A percentile compares a stretch with the other conserved stretches of the same genome.
Conservation (phyloP, 2,329 filamentous ascomycete species). For the Neonectria magnoliae region DNA sequence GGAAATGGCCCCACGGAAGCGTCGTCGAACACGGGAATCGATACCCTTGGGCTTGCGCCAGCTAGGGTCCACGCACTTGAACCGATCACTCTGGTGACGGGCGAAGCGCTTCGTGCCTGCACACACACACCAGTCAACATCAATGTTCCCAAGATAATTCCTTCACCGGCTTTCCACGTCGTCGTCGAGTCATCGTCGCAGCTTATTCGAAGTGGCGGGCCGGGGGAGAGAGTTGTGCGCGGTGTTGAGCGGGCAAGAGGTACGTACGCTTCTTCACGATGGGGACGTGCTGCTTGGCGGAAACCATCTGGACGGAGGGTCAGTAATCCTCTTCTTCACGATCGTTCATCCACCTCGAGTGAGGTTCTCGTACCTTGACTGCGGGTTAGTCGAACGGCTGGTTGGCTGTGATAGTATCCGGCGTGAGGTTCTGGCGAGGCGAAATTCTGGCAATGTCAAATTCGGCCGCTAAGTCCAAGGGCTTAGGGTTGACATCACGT, state of each 20-base stretch:
- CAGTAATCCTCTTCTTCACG: conserved; percentile 39
- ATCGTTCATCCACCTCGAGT: conserved; percentile 22
- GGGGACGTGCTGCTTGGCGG: conserved; percentile 98
- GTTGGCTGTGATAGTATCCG: conserved; percentile 49
- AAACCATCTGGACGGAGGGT: conserved; percentile 79
- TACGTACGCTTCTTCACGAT: conserved; percentile 99
- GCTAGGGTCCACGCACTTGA: conserved; percentile 88
- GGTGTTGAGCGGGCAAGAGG: conserved; percentile 32
- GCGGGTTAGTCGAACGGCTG: conserved; percentile 48
- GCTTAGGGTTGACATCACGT: conserved; percentile 50
- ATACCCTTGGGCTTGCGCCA: conserved; percentile 99
- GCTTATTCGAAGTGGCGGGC: conserved; percentile 19
- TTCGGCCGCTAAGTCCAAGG: conserved; percentile 44
- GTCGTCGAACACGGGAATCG: conserved; percentile 96
- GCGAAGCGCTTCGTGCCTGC: conserved; percentile 93
- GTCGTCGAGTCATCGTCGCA: conserved; percentile 31
- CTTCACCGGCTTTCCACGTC: conserved; percentile 17
- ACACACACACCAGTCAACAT: conserved; percentile 52
- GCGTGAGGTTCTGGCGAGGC: conserved; percentile 48
- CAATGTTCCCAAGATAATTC: conserved; percentile 18
- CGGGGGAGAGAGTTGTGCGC: conserved; percentile 9
- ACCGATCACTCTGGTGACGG: conserved; percentile 97
- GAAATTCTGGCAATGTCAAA: conserved; percentile 50
- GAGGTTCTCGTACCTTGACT: conserved; percentile 53
- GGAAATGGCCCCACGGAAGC: conserved; percentile 93